These are phyloP conservation scores for Trichoderma endophyticum DNA, from an alignment of 2,329 filamentous ascomycete species.

Conservation along the genomic window DNA sequence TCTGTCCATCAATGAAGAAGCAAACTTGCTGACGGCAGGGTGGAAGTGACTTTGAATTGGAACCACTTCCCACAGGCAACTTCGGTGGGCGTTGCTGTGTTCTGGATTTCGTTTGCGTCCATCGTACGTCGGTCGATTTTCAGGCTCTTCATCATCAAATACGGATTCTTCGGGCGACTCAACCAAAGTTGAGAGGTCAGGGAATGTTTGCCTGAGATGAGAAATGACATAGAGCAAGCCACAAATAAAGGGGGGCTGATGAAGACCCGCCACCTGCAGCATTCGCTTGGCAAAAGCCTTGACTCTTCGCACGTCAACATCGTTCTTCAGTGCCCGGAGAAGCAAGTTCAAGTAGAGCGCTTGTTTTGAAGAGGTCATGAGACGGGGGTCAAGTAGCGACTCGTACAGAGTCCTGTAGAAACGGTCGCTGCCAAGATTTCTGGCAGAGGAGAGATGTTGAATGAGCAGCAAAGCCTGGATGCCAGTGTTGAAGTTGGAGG, in stretches of 20 bases:
- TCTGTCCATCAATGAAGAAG: conserved; percentile 65
- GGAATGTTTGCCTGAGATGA: conserved; percentile 76
- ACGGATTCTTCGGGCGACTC: conserved; percentile 72
- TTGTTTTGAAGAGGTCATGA: conserved; percentile 89
- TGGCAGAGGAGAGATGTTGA: conserved; percentile 80
- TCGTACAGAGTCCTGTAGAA: conserved; percentile 97
- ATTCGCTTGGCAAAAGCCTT: conserved; percentile 96
- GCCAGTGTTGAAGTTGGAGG: conserved; percentile 97
- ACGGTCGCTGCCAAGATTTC: conserved; percentile 78
- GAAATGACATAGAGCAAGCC: conserved; percentile 87
- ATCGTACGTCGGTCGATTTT: conserved; percentile 60
- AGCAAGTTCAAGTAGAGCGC: conserved; percentile 91
- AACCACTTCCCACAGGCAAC: conserved; percentile 84
- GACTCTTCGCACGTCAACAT: conserved; percentile 84
- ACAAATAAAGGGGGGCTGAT: conserved; percentile 89
- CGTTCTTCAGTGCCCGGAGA: conserved; percentile 81
- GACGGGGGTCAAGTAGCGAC: conserved; percentile 83
- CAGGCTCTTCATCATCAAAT: conserved; percentile 61
- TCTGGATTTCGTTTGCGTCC: conserved; percentile 88
- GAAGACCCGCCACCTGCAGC: conserved; percentile 79
- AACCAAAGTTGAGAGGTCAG: conserved; percentile 73
- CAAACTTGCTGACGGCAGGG: conserved; percentile 85
- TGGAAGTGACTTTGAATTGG: conserved; percentile 69
- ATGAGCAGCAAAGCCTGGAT: conserved; percentile 94
- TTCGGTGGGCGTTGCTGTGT: conserved; percentile 87